Evolutionary conservation across 371 early-diverging fungal species (phyloP).

Genomic region (Rhizomucor miehei): DNA sequence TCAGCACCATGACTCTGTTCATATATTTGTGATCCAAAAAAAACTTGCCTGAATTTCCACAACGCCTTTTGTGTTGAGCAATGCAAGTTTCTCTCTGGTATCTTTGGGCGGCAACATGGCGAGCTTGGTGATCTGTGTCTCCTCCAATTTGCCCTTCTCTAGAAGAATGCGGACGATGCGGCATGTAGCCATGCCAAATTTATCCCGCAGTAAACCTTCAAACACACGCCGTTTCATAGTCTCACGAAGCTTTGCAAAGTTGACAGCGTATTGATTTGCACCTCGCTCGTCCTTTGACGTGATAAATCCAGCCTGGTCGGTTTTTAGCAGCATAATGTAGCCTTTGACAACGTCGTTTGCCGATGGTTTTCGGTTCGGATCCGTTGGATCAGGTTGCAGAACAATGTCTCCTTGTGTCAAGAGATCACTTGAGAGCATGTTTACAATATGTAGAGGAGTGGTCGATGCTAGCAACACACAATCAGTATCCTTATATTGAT

Average conservation of each 20-base stretch:
- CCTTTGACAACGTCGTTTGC: constrained; percentile 53
- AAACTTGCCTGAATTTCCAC: constrained; percentile 66
- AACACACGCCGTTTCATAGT: constrained; percentile 63
- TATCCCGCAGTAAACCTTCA: constrained; percentile 66
- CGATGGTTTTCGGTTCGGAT: constrained; percentile 39
- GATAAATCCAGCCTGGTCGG: constrained; percentile 66
- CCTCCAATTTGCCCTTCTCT: constrained; percentile 82
- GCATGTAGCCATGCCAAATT: constrained; percentile 71
- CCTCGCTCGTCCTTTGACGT: constrained; percentile 70
- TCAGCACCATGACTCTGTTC: background rate
- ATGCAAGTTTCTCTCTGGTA: constrained; percentile 68
- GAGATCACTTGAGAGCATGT: constrained; percentile 48
- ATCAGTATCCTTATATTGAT: background rate
- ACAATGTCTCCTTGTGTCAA: constrained; percentile 52
- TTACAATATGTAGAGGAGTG: constrained; percentile 56
- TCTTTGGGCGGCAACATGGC: constrained; percentile 77
- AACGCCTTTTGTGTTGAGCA: constrained; percentile 66
- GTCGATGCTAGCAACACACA: constrained; percentile 35
- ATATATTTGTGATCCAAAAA: background rate
- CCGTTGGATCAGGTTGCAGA: constrained; percentile 47
- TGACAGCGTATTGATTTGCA: constrained; percentile 70
- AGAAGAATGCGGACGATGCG: constrained; percentile 75
- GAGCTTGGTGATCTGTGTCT: constrained; percentile 74
- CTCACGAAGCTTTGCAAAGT: constrained; percentile 57
- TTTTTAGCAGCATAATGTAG: constrained; percentile 64